Evolutionary conservation across 139 green algal genomes (phyloP).

Genomic region (Closterium sp.): DNA sequence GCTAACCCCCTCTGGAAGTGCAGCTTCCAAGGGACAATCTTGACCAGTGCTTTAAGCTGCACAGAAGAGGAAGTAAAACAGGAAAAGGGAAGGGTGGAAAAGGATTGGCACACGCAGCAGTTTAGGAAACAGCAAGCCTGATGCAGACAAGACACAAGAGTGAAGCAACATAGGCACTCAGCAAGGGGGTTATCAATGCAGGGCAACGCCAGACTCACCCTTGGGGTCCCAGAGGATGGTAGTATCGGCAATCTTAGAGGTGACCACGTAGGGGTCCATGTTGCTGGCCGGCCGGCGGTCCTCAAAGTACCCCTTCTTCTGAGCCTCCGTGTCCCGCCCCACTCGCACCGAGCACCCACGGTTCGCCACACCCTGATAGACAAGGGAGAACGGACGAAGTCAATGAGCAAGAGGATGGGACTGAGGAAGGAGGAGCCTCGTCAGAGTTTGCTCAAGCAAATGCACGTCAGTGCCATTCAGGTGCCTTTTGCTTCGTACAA

Average conservation of each 20-base stretch:
- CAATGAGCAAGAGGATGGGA: background rate
- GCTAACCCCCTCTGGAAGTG: background rate
- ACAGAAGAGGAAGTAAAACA: background rate
- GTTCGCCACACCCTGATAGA: conserved; percentile 85
- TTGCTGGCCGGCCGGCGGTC: conserved; percentile 93
- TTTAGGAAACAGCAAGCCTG: background rate
- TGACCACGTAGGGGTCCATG: conserved; percentile 90
- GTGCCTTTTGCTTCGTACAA: too few relatives aligned
- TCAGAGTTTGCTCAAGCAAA: too few relatives aligned
- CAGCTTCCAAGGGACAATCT: background rate
- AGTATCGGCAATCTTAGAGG: conserved; percentile 69
- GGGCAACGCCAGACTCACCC: background rate
- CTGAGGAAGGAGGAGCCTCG: too few relatives aligned
- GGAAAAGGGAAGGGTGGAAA: background rate
- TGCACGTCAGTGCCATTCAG: too few relatives aligned
- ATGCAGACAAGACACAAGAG: background rate
- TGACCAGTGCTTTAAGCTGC: background rate
- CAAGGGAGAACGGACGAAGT: background rate
- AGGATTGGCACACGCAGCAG: background rate
- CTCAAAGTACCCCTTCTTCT: conserved; percentile 86
- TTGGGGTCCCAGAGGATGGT: conserved; percentile 59
- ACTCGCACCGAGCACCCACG: conserved; percentile 92
- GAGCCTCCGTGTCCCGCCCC: conserved; percentile 60
- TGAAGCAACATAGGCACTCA: background rate
- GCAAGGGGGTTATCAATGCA: background rate